These are phyloP conservation scores for Sideroxylon spinosum DNA, from an alignment of 179 eudicot species.

Conservation along the genomic window DNA sequence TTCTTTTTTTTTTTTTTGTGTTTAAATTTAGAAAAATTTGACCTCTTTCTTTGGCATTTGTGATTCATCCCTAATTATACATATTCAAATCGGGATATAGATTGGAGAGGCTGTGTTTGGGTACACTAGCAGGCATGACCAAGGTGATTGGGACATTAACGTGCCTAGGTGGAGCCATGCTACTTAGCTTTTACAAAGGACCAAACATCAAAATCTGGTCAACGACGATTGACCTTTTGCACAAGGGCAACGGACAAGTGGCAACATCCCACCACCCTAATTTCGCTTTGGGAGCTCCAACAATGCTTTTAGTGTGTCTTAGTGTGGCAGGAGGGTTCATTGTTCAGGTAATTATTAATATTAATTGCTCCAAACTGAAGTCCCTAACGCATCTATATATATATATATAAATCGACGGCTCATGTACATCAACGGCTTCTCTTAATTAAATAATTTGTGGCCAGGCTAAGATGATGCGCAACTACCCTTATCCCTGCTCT, in stretches of 20 bases:
- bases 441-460: background rate
- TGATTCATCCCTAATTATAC: too few relatives aligned
- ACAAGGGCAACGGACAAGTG: constrained; percentile 3
- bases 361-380: too few relatives aligned
- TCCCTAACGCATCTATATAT: background rate
- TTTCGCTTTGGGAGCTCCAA: constrained; percentile 23
- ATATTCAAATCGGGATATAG: constrained; percentile 14
- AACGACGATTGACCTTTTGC: constrained; percentile 23
- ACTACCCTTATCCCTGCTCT: constrained; percentile 18
- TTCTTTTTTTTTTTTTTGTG: too few relatives aligned
- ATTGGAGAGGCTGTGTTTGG: constrained; percentile 35
- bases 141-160: constrained; percentile 40
- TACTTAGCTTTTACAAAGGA: constrained; percentile 24
- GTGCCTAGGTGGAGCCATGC: constrained; percentile 51
- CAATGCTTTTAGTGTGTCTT: constrained; percentile 18
- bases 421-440: background rate
- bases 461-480: constrained; percentile 19
- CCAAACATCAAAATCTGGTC: constrained; percentile 22
- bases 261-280: constrained; percentile 3
- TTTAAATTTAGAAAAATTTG: too few relatives aligned
- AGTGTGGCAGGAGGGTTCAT: constrained; percentile 32
- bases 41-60: too few relatives aligned
- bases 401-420: background rate
- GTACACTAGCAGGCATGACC: constrained; percentile 35
- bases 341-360: constrained; percentile 28